Conservation (phyloP, 306 rosid genomes). For the Cucumis melo region DNA sequence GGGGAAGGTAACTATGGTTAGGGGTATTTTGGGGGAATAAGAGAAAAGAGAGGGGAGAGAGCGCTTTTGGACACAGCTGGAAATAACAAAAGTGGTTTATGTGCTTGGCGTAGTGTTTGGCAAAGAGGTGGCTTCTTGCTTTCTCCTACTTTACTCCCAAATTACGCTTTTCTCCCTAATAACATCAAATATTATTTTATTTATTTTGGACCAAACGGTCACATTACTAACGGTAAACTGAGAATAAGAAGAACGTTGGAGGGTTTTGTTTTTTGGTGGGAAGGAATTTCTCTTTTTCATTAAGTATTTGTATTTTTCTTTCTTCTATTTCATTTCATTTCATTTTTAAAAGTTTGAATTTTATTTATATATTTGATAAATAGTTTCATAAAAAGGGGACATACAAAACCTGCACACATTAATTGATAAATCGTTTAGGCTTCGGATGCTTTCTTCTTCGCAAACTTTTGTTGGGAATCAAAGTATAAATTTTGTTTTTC, state of each 20-base stretch:
- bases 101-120: slow-evolving; percentile 25
- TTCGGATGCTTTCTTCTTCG: too few species aligned
- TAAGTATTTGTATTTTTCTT: background rate
- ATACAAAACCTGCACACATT: too few species aligned
- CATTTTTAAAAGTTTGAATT: too few species aligned
- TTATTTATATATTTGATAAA: too few species aligned
- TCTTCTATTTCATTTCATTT: background rate
- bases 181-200: too few species aligned
- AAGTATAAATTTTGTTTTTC: too few species aligned
- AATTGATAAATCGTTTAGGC: too few species aligned
- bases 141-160: background rate
- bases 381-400: too few species aligned
- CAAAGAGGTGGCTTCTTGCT: background rate
- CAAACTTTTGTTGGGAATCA: too few species aligned
- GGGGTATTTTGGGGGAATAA: slow-evolving; percentile 11
- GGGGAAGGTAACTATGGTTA: slow-evolving; percentile 21
- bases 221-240: background rate
- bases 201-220: background rate
- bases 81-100: slow-evolving; percentile 20
- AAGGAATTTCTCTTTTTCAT: background rate
- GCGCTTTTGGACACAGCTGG: slow-evolving; percentile 51
- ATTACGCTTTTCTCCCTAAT: background rate
- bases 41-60: background rate
- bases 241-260: background rate
- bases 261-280: background rate